Base-by-base conservation (phyloP, 495 filamentous ascomycete genomes). In the Talaromyces nanjingensis region DNA sequence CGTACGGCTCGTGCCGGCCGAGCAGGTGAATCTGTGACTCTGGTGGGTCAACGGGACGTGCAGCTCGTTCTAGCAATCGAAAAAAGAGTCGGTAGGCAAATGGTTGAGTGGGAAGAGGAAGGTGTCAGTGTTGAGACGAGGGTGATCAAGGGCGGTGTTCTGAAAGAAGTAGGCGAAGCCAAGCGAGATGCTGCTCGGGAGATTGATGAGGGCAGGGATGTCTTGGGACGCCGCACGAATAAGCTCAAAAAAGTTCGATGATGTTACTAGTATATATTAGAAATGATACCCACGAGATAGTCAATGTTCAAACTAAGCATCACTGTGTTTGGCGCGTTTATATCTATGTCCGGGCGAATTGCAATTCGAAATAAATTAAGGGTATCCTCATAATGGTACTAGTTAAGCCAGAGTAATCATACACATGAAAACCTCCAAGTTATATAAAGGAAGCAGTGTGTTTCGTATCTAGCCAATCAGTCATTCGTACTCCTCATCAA, bases 21-120 rank as follows among this genome's bases (percentile, higher is more conserved):
- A 52, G 77, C 74, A 27, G 94, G 94, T 70, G 87, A 91, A 63
- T 87, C 88, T 2, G 86, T 97, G 16, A 97, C 92, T 14, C 83
- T 99, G 63, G 86, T 99, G 2, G 94, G 93, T 25, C 93, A 97
- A 81, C 79, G 92, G 63, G 94, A 98, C 72, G 91, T 97, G 2
- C 83, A 89, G 66, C 81, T 97, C 6, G 84, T 98, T 18, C 79
- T 92, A 56, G 90, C 89, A 6, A 97, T 98, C 64, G 94, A 99
- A 77, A 78, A 84, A 63, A 79, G 94, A 9, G 89, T 96, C 1
- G 92, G 91, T 7, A 75, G 80, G 47, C 82, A 90, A 78, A 90
- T 98, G 87, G 87, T 84, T 63, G 83, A 87, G 69, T 98, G 88
- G 83, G 77, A 79, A 27, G 91, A 98, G 74, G 91, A 96, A 66